Conservation (phyloP, 1,284 basidiomycete genomes). For the Pseudozyma hubeiensis region DNA sequence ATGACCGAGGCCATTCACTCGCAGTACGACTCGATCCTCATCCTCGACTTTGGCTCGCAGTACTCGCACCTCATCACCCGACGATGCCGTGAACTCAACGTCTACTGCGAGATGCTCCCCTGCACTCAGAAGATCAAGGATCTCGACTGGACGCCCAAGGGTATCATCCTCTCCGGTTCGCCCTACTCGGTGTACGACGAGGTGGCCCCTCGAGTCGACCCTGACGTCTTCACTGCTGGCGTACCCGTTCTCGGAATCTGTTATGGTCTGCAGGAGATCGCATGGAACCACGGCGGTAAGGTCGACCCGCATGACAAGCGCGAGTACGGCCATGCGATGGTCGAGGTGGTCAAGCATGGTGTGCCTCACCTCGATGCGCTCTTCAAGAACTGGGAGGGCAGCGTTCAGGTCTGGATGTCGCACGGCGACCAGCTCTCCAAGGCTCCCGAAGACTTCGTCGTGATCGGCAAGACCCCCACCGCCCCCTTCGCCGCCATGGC, state of each 20-base stretch:
- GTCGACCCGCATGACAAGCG: constrained; percentile 90
- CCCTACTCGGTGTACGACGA: constrained; percentile 97
- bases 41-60: constrained; percentile 98
- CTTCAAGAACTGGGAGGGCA: constrained; percentile 84
- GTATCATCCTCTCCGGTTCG: constrained; percentile 96
- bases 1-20: constrained; percentile 79
- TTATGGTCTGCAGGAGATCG: constrained; percentile 99
- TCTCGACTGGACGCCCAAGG: constrained; percentile 93
- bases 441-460: constrained; percentile 84
- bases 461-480: constrained; percentile 86
- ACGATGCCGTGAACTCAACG: constrained; percentile 96
- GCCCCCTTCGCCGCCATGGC: constrained; percentile 95
- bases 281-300: constrained; percentile 86
- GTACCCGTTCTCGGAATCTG: constrained; percentile 97
- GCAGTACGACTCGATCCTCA: constrained; percentile 95
- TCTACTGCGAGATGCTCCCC: constrained; percentile 97
- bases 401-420: constrained; percentile 97
- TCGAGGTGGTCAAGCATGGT: constrained; percentile 80
- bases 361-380: constrained; percentile 76
- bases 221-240: constrained; percentile 88
- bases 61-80: constrained; percentile 98
- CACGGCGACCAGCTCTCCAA: constrained; percentile 93
- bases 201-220: constrained; percentile 93
- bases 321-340: constrained; percentile 92
- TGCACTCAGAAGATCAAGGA: constrained; percentile 94